Evolutionary conservation across 148 eudicot species (phyloP).

Genomic region (Rhododendron ovatum): DNA sequence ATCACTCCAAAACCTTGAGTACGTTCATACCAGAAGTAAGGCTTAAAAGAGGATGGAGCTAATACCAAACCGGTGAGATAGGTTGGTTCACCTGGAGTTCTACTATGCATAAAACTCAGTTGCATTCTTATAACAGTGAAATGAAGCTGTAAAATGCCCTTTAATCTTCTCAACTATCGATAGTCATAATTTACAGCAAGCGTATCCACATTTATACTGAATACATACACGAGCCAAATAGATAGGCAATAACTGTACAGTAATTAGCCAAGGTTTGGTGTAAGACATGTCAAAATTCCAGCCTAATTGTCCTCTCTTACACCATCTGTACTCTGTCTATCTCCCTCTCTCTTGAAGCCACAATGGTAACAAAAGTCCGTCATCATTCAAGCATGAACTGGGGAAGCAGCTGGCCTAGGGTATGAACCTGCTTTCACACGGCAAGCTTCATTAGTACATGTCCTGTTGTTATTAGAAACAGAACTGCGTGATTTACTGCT

Average conservation of each 20-base stretch:
- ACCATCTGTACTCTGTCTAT: neutral
- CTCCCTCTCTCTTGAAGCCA: neutral
- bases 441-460: conserved; percentile 7
- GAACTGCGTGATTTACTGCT: neutral
- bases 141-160: neutral
- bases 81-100: neutral
- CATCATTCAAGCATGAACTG: conserved; percentile 9
- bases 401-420: conserved; percentile 21
- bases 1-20: neutral
- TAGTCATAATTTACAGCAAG: neutral
- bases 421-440: conserved; percentile 1
- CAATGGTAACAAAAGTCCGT: neutral
- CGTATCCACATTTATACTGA: neutral
- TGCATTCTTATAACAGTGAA: neutral
- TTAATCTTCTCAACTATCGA: neutral
- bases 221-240: neutral
- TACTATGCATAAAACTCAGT: neutral
- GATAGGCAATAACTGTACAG: conserved; percentile 6
- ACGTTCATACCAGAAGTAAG: neutral
- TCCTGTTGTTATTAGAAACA: neutral
- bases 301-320: neutral
- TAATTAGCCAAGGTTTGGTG: neutral
- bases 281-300: neutral
- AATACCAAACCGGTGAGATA: neutral
- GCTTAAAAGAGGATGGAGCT: neutral